phyloP scores from a whole-genome alignment of 148 eudicot genomes.

The Vaccinium vitisidaea region DNA sequence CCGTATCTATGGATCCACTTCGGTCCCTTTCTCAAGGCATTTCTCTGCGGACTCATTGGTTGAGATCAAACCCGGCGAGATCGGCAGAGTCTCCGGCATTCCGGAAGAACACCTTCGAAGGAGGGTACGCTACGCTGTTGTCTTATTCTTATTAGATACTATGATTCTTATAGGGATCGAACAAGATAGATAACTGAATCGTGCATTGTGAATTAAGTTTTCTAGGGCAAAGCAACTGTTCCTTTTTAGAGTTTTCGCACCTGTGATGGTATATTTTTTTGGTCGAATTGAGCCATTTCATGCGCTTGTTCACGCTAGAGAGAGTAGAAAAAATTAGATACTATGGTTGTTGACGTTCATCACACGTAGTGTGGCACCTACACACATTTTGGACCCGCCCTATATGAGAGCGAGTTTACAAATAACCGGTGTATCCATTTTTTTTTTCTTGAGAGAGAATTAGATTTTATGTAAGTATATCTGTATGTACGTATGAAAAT shows the following conservation, averaged over 20 bases:
- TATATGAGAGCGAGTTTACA: too few relatives aligned
- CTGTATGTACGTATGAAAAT: neutral
- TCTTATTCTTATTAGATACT: neutral
- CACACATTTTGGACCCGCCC: too few relatives aligned
- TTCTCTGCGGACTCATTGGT: constrained; percentile 63
- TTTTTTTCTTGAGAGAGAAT: neutral
- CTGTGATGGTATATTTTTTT: neutral
- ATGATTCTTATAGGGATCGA: neutral
- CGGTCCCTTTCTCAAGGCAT: constrained; percentile 31
- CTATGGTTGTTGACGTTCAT: too few relatives aligned
- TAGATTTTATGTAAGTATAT: neutral
- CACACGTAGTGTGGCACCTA: too few relatives aligned
- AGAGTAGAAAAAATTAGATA: neutral
- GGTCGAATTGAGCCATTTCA: neutral
- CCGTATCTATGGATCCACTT: constrained; percentile 31
- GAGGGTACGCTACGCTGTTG: constrained; percentile 33
- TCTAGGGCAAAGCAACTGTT: neutral
- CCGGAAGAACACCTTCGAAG: constrained; percentile 72
- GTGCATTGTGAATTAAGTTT: neutral
- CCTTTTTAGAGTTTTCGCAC: neutral
- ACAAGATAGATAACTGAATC: neutral
- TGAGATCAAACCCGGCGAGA: constrained; percentile 61
- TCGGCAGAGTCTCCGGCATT: constrained; percentile 74
- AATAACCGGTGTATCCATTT: too few relatives aligned
- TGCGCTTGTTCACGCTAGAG: neutral